phyloP scores from a whole-genome alignment of 768 basidiomycete species.

The Pisolithus microcarpus region DNA sequence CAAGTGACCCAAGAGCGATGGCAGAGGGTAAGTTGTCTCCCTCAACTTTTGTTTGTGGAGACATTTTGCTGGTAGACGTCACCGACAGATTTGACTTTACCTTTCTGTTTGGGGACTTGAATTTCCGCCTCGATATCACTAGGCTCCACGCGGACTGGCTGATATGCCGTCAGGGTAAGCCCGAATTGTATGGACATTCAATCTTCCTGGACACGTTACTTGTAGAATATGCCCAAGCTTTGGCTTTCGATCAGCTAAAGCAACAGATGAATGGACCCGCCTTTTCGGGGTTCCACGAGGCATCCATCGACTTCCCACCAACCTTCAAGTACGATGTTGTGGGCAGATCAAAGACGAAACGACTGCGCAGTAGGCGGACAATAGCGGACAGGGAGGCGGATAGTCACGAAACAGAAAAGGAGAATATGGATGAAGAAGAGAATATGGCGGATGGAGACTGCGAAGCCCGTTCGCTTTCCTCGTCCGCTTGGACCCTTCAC shows the following conservation, averaged over 20 bases:
- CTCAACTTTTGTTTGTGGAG: background rate
- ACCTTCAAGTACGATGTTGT: conserved; percentile 91
- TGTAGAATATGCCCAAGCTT: conserved; percentile 74
- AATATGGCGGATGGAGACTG: conserved; percentile 36
- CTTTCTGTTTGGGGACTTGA: conserved; percentile 87
- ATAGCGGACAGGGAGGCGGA: conserved; percentile 27
- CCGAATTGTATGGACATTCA: background rate
- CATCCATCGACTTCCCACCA: conserved; percentile 75
- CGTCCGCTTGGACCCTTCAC: conserved; percentile 41
- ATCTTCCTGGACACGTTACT: conserved; percentile 1
- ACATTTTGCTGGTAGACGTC: conserved; percentile 39
- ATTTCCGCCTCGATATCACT: conserved; percentile 84
- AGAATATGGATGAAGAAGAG: conserved; percentile 26
- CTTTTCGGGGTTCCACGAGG: conserved; percentile 79
- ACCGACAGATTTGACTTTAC: conserved; percentile 86
- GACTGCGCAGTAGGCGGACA: conserved; percentile 30
- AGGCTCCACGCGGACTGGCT: conserved; percentile 94
- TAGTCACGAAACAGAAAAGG: conserved; percentile 35
- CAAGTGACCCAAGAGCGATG: conserved; percentile 55
- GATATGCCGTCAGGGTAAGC: conserved; percentile 66
- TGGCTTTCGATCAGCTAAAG: conserved; percentile 85
- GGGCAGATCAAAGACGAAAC: conserved; percentile 42
- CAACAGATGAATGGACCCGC: conserved; percentile 66
- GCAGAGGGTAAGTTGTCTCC: conserved; percentile 52
- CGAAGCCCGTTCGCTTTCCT: conserved; percentile 45